Base-by-base conservation (phyloP, 192 early-diverging fungal genomes). In the Chytriomyces sp. region DNA sequence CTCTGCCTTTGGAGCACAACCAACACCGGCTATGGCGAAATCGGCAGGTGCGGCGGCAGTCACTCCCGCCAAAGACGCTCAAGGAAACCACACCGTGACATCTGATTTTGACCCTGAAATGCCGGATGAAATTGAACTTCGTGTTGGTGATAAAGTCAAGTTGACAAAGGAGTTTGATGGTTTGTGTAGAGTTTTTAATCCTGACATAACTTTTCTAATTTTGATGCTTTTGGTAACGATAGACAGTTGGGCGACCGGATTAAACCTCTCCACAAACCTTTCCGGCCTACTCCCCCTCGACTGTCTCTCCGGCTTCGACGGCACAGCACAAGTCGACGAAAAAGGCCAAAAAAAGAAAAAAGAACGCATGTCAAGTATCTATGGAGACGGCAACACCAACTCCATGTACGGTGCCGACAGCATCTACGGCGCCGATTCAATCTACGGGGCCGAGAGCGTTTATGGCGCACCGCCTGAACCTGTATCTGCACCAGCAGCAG, bases 81-180 rank as follows among this genome's bases (percentile, higher is more conserved):
- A 43, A 9, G 69, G 48, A n/a, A 13, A 24, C 13, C 18, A 26
- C 20, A 49, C 45, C 45, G 75, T 77, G 24, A 53, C 23, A 5
- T 13, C 11, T 53, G 46, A 45, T 13, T 77, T 67, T 43, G 28
- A 48, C 16, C 28, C 75, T 8, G 16, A 66, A 24, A 24, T 24
- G n/a, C 10, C 9, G 26, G 75, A 76, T 45, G 75, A 76, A 50
- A 57, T 76, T 67, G 49, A 64, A 6, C 64, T 76, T 18, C 16
- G 50, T 24, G 49, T 67, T 28, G 75, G 75, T 28, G 75, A 76
- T 35, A 53, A 68, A 23, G 43, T 76, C 47, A 13, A 67, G 20
- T 43, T 76, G n/a, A 53, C 13, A 6, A 46, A 53, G 75, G 11
- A 45, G 24, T 76, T 49, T 44, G 75, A 76, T 49, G 72, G 50